Conservation (phyloP, 2,329 filamentous ascomycete species). For the Dactylellina haptotyla region DNA sequence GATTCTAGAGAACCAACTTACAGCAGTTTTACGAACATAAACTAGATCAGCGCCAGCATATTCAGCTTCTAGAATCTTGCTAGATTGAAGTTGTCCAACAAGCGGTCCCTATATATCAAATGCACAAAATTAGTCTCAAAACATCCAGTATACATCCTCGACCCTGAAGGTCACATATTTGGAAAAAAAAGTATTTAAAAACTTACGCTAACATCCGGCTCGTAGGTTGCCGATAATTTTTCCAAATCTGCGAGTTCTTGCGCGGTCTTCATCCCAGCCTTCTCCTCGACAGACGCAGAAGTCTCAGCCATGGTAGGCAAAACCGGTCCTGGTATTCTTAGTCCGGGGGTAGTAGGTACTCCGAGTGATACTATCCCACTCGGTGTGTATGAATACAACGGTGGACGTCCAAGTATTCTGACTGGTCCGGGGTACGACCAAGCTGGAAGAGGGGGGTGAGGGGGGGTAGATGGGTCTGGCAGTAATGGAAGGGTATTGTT, state of each 20-base stretch:
- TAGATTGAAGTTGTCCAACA: constrained; percentile 80
- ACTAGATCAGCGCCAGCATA: constrained; percentile 88
- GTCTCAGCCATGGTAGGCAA: constrained; percentile 26
- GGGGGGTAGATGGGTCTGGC: constrained; percentile 15
- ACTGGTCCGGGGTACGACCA: constrained; percentile 2
- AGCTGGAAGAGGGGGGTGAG: neutral
- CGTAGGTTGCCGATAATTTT: constrained; percentile 56
- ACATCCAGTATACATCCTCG: neutral
- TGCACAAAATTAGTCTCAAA: neutral
- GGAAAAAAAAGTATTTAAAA: neutral
- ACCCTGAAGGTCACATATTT: too few relatives aligned
- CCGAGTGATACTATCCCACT: neutral
- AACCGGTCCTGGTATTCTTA: constrained; percentile 1
- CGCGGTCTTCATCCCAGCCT: constrained; percentile 42
- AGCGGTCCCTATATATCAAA: constrained; percentile 76
- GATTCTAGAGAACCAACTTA: constrained; percentile 64
- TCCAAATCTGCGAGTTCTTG: constrained; percentile 55
- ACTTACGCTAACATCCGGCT: constrained; percentile 55
- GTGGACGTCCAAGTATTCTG: neutral
- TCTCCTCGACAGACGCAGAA: constrained; percentile 16
- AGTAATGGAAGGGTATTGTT: constrained; percentile 4
- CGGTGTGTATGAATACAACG: constrained; percentile 1
- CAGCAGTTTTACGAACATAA: constrained; percentile 86
- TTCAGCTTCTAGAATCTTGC: constrained; percentile 79
- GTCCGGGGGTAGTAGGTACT: neutral